These are phyloP conservation scores for Metschnikowia santaceciliae DNA, from an alignment of 805 yeast genomes.

Conservation along the genomic window DNA sequence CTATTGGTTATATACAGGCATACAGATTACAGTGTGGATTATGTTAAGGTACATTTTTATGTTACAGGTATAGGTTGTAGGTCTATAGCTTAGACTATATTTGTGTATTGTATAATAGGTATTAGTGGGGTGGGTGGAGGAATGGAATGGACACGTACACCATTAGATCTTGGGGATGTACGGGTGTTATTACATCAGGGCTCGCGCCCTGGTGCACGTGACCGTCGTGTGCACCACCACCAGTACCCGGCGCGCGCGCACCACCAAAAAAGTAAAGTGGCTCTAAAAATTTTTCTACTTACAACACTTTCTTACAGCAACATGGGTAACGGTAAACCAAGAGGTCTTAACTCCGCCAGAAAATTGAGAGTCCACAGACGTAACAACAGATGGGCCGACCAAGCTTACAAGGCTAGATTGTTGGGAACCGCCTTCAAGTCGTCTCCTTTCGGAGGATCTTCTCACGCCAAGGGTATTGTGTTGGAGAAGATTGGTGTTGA, in stretches of 20 bases:
- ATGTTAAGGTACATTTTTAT: too few species aligned
- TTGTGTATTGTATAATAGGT: too few species aligned
- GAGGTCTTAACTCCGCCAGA: constrained; percentile 99
- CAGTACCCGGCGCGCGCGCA: background rate
- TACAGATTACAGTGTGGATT: too few species aligned
- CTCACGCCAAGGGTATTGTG: constrained; percentile 99
- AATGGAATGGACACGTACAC: background rate
- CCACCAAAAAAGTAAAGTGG: constrained; percentile 8
- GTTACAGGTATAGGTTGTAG: too few species aligned
- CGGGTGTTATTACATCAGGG: constrained; percentile 7
- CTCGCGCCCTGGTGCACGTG: constrained; percentile 10
- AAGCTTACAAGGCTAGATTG: constrained; percentile 96
- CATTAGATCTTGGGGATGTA: background rate
- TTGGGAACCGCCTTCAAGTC: constrained; percentile 99
- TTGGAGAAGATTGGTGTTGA: constrained; percentile 99
- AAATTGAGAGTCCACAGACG: constrained; percentile 99
- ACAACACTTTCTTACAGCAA: constrained; percentile 28
- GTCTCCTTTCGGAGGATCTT: constrained; percentile 99
- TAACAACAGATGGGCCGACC: constrained; percentile 99
- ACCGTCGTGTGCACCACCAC: constrained; percentile 3
- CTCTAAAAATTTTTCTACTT: constrained; percentile 7
- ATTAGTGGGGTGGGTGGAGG: too few species aligned
- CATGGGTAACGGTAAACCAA: constrained; percentile 99
- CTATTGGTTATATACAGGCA: too few species aligned
- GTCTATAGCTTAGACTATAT: too few species aligned